phyloP scores from a whole-genome alignment of 176 grass and related monocot species.

The Dendrocalamus sinicus region DNA sequence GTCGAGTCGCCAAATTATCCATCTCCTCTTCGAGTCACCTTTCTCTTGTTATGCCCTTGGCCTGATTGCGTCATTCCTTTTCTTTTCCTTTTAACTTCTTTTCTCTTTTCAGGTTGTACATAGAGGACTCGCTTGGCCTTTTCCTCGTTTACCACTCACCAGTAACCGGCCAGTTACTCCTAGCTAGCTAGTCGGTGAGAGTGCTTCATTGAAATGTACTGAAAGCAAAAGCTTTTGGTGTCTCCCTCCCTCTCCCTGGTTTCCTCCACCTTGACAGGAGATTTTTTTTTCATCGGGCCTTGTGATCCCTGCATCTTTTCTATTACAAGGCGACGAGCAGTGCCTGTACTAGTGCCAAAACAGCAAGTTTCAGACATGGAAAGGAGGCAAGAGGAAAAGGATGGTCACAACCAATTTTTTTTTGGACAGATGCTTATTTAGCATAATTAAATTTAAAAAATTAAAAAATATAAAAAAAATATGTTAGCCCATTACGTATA shows the following conservation, averaged over 20 bases:
- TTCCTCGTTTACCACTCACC: not conserved
- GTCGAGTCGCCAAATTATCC: constrained; percentile 18
- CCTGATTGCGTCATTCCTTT: not conserved
- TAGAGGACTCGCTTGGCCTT: constrained; percentile 24
- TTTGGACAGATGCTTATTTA: too few species aligned
- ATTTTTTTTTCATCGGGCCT: not conserved
- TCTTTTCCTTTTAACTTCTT: not conserved
- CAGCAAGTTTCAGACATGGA: constrained; percentile 19
- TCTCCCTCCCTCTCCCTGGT: not conserved
- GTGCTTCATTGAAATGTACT: not conserved
- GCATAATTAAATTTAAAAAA: too few species aligned
- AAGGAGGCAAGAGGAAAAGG: not conserved
- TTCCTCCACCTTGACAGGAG: not conserved
- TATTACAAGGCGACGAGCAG: constrained; percentile 7
- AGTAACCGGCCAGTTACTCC: not conserved
- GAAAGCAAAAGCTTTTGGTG: not conserved
- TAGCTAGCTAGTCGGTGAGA: too few species aligned
- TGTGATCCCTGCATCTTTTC: constrained; percentile 10
- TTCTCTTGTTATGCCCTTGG: not conserved
- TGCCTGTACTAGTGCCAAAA: constrained; percentile 24
- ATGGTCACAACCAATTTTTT: not conserved
- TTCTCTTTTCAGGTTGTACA: not conserved
- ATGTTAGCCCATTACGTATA: too few species aligned
- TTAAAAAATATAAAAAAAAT: too few species aligned
- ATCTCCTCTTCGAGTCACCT: not conserved